Evolutionary conservation across 768 basidiomycete species (phyloP).

Genomic region (Tricholoma matsutake): DNA sequence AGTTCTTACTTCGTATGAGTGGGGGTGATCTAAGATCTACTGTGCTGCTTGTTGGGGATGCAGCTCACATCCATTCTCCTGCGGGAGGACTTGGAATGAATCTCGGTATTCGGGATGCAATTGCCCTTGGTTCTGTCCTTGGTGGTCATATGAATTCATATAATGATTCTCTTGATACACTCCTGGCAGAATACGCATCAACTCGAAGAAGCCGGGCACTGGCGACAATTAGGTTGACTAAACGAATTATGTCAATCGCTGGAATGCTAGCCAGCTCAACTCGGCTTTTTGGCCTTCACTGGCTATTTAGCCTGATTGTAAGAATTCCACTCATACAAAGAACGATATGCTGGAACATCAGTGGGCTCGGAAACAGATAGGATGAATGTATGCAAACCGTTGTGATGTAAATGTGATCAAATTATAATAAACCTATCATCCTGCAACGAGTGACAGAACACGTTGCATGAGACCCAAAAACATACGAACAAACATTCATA

Average conservation of each 20-base stretch:
- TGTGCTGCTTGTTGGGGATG: slow-evolving; percentile 25
- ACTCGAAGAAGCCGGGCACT: slow-evolving; percentile 38
- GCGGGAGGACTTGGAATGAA: slow-evolving; percentile 59
- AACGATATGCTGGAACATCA: slow-evolving; percentile 18
- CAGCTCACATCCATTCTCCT: slow-evolving; percentile 53
- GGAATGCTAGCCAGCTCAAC: slow-evolving; percentile 5
- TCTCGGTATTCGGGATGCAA: slow-evolving; percentile 53
- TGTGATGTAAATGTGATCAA: not conserved
- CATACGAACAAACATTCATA: not conserved
- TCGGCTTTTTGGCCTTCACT: slow-evolving; percentile 12
- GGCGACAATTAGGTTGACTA: slow-evolving; percentile 39
- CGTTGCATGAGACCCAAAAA: not conserved
- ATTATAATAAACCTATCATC: not conserved
- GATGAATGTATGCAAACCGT: not conserved
- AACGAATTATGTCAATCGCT: slow-evolving; percentile 24
- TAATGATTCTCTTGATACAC: slow-evolving; percentile 21
- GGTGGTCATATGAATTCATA: slow-evolving; percentile 26
- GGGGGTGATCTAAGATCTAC: slow-evolving; percentile 4
- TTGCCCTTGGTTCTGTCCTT: slow-evolving; percentile 42
- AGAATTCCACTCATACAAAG: slow-evolving; percentile 13
- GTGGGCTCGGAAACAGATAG: slow-evolving; percentile 21
- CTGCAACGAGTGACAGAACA: not conserved
- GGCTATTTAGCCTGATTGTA: slow-evolving; percentile 14
- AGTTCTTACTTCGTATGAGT: slow-evolving; percentile 28
- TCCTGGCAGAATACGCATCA: slow-evolving; percentile 33